Evolutionary conservation across 176 grass and related monocot genomes (phyloP), one percentile per base, ranked within the genome.

Genomic region (Oryza glaberrima): DNA sequence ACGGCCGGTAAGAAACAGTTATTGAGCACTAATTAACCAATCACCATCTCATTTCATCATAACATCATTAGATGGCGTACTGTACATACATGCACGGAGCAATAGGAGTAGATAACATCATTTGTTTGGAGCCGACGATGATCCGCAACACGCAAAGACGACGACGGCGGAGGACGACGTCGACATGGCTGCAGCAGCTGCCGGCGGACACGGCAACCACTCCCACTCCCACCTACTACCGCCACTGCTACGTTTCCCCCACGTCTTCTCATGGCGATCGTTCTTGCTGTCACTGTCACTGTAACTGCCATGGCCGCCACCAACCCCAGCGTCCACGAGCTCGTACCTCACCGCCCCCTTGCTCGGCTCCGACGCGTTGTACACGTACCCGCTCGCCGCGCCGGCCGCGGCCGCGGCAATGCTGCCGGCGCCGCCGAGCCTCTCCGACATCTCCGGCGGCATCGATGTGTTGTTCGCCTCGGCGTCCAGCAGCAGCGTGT

Each of bases 361-460:
- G 60, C 67, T 46, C 79, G 58, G 54, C 73, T 58, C 66, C 46
- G 28, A 64, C 6, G 44, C 64, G 46, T 90, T 86, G 88, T 73
- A 90, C 65, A 90, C 49, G 41, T 90, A 86, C 19, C 78, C 58
- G 58, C 58, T 63, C n/a, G 19, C 58, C n/a, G 58, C 58, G 58
- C 83, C 65, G 7, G 64, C 82, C 1, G 66, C 14, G 3, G 36
- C 79, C 15, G 47, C 63, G 4, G 69, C 88, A 14, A 90, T 76
- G 20, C 17, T 9, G 63, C 36, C 8, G 9, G 22, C 56, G 22
- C 1, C 68, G 25, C 7, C 11, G 16, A 86, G 74, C 34, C n/a
- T 52, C 7, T 46, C 66, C 45, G 75, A 83, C 83, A 90, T 90
- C 49, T 86, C 83, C 40, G 2, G 11, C 45, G 88, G 83, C 88